Evolutionary conservation across 495 filamentous ascomycete genomes (phyloP).

Genomic region (Penicillium pancosmium): DNA sequence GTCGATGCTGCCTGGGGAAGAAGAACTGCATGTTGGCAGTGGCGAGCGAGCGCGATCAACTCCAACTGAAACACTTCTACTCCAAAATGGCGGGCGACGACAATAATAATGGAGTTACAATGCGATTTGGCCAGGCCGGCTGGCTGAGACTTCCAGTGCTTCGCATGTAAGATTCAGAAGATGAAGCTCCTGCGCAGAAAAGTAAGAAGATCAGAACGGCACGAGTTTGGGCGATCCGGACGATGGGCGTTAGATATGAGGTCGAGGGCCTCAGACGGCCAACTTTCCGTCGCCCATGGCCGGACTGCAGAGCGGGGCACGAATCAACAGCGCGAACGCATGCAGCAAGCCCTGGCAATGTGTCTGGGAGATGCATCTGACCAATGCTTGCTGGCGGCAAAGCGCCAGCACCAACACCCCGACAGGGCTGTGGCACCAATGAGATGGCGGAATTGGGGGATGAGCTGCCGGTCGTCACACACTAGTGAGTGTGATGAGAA

Average conservation of each 20-base stretch:
- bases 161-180: slow-evolving; percentile 31
- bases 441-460: slow-evolving; percentile 19
- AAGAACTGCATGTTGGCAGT: slow-evolving; percentile 36
- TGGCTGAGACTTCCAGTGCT: slow-evolving; percentile 41
- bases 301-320: slow-evolving; percentile 37
- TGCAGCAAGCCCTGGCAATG: slow-evolving; percentile 26
- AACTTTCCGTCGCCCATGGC: slow-evolving; percentile 25
- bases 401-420: slow-evolving; percentile 39
- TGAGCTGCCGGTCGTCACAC: slow-evolving; percentile 43
- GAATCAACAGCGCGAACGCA: slow-evolving; percentile 29
- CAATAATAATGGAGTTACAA: slow-evolving; percentile 16
- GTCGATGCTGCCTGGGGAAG: slow-evolving; percentile 63
- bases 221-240: slow-evolving; percentile 26
- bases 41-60: background rate
- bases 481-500: slow-evolving; percentile 43
- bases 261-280: slow-evolving; percentile 20
- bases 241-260: slow-evolving; percentile 35
- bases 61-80: background rate
- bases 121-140: slow-evolving; percentile 42
- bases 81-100: slow-evolving; percentile 4
- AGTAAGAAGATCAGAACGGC: slow-evolving; percentile 14
- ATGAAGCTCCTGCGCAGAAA: slow-evolving; percentile 6
- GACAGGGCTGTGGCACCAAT: slow-evolving; percentile 38
- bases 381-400: slow-evolving; percentile 44
- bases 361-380: slow-evolving; percentile 43